Percentiles rank a stretch among this genome's conserved stretches.
These are phyloP conservation scores for Fraxinus latifolia DNA, from an alignment of 305 asterid species.

Conservation along the genomic window DNA sequence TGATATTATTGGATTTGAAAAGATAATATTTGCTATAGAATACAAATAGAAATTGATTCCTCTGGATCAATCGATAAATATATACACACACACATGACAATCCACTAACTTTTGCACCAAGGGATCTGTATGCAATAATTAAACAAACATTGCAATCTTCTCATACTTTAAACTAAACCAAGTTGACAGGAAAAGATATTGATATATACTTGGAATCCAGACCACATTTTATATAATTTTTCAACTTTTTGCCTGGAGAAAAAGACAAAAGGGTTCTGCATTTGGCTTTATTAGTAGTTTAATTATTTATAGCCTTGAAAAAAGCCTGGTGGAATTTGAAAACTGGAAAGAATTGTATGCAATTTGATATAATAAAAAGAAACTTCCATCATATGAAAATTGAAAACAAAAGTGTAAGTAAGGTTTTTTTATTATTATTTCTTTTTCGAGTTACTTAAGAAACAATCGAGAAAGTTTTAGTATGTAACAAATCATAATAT, in stretches of 20 bases:
- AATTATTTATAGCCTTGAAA: background rate
- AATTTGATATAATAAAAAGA: background rate
- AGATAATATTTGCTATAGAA: background rate
- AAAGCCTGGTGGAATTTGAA: background rate
- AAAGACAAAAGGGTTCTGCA: slow-evolving; percentile 26
- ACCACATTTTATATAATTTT: slow-evolving; percentile 14
- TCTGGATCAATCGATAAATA: background rate
- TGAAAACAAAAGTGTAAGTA: background rate
- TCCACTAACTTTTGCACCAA: background rate
- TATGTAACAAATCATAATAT: background rate
- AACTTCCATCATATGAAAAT: background rate
- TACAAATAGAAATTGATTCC: background rate
- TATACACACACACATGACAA: background rate
- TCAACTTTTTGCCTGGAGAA: slow-evolving; percentile 21
- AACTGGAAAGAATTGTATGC: background rate
- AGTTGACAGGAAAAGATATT: slow-evolving; percentile 22
- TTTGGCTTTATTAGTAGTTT: slow-evolving; percentile 5
- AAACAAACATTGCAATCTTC: background rate
- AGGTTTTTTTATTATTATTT: too few species aligned
- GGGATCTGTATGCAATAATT: slow-evolving; percentile 30
- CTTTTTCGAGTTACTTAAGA: too few species aligned
- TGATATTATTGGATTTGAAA: background rate
- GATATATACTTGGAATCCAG: background rate
- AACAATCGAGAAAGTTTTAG: background rate
- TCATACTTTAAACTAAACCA: slow-evolving; percentile 17